Evolutionary conservation across 257 asterid genomes (phyloP), one percentile per base, ranked within the genome.

Genomic region (Ophiorrhiza pumila): DNA sequence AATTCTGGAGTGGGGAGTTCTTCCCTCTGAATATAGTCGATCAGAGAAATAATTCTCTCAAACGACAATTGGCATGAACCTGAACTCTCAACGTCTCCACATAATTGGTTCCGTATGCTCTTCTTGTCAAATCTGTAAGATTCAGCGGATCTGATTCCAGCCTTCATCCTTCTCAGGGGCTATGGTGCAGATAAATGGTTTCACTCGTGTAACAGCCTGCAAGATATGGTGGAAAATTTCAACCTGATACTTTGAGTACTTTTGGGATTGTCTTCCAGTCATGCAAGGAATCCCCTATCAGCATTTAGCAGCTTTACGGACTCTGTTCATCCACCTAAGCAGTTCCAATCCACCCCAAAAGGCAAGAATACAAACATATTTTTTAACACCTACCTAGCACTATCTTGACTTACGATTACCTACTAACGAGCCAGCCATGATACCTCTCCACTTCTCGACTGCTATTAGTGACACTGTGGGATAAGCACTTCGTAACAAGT

Each of bases 1-100:
- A 94, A 94, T 77, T 94, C 97, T 22, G 99, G 99, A n/a, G n/a
- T n/a, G 46, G 99, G 97, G 64, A 94, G 95, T 76, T 91, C 98
- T 85, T 94, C n/a, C 99, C 81, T 94, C 97, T 17, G 99, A 91
- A 80, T 94, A 94, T 6, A 91, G 87, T 70, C 97, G 97, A 64
- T 94, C 99, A 1, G 97, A 90, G 81, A 94, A 94, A 73, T 94
- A 94, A 61, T 81, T 97, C 87, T 75, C 99, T 88, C 61, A 94
- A 76, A 57, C 97, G 96, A 85, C 97, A 94, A 63, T 85, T 91
- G 73, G 96, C 96, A 67, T 91, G 99, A 80, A 91, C 97, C 82
- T 88, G 96, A 79, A 94, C 99, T 74, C 99, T 78, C 79, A 91
- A 79, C 5, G 99, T 94, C 82, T 94, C 97, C 0, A 82, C 96